These are phyloP conservation scores for Citeromyces matritensis DNA, from an alignment of 805 yeast genomes.

Conservation along the genomic window DNA sequence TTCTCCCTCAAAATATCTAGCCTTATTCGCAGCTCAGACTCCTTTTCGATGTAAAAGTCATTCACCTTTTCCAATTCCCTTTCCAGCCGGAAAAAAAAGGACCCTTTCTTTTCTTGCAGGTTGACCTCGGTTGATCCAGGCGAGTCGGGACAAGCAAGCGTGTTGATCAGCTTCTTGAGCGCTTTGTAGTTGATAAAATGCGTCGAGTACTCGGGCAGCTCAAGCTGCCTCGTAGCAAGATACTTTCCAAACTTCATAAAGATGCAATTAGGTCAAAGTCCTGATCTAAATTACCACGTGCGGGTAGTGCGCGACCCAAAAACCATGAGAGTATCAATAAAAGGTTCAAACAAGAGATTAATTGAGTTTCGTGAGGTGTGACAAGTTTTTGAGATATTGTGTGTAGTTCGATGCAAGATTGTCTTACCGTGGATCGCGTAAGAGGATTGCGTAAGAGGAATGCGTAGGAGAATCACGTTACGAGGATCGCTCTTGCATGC, in stretches of 20 bases:
- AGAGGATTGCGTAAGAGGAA: no score
- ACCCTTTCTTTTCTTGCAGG: conserved; percentile 80
- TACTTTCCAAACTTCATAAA: conserved; percentile 85
- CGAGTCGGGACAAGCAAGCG: conserved; percentile 28
- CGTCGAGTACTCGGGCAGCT: conserved; percentile 88
- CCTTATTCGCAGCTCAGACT: conserved; percentile 70
- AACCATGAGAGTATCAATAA: not conserved
- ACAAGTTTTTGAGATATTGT: no score
- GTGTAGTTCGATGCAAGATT: no score
- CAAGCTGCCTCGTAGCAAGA: conserved; percentile 85
- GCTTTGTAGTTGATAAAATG: conserved; percentile 93
- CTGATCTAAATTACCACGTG: not conserved
- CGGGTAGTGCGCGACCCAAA: conserved; percentile 1
- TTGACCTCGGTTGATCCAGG: conserved; percentile 27
- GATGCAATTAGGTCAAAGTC: not conserved
- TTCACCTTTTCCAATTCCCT: conserved; percentile 94
- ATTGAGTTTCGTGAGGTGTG: no score
- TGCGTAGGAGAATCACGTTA: no score
- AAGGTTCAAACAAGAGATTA: no score
- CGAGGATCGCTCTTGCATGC: no score
- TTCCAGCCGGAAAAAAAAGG: conserved; percentile 79
- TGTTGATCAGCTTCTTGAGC: conserved; percentile 80
- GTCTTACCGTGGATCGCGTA: no score
- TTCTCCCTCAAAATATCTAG: conserved; percentile 65
- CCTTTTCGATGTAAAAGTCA: conserved; percentile 81